phyloP scores from a whole-genome alignment of 148 eudicot species.

The Nyssa sinensis region DNA sequence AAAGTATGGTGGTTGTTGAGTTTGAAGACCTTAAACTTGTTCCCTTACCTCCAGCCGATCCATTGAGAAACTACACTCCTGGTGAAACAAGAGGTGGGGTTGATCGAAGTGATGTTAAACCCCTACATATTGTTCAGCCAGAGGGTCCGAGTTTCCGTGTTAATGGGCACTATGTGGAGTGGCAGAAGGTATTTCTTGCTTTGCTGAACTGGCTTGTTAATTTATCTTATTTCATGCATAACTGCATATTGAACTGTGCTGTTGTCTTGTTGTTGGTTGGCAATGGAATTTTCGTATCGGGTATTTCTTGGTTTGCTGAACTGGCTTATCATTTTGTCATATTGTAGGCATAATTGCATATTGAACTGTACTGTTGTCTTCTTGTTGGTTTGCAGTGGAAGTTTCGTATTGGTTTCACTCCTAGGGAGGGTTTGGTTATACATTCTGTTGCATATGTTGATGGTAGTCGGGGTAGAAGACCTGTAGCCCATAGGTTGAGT shows the following conservation, averaged over 20 bases:
- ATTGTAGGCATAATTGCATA: too few relatives aligned
- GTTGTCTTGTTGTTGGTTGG: constrained; percentile 13
- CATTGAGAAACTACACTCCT: constrained; percentile 90
- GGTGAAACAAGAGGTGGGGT: constrained; percentile 96
- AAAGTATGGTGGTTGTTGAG: constrained; percentile 90
- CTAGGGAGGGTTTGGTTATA: constrained; percentile 93
- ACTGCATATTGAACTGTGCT: not conserved
- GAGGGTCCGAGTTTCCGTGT: constrained; percentile 99
- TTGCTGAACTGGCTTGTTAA: not conserved
- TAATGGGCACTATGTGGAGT: constrained; percentile 86
- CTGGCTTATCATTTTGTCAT: too few relatives aligned
- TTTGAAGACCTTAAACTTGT: constrained; percentile 95
- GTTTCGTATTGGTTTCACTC: constrained; percentile 94
- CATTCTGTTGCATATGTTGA: constrained; percentile 96
- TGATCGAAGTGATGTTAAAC: constrained; percentile 96
- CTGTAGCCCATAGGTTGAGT: constrained; percentile 95
- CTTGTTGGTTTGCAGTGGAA: constrained; percentile 72
- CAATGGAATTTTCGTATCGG: constrained; percentile 98
- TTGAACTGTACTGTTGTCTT: too few relatives aligned
- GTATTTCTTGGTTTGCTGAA: too few relatives aligned
- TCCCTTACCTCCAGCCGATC: constrained; percentile 98
- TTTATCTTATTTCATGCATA: not conserved
- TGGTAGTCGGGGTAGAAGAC: constrained; percentile 92
- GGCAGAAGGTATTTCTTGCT: constrained; percentile 45
- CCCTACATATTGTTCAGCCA: constrained; percentile 81